These are phyloP conservation scores for Darksidea phi DNA, from an alignment of 495 filamentous ascomycete species.

Conservation along the genomic window DNA sequence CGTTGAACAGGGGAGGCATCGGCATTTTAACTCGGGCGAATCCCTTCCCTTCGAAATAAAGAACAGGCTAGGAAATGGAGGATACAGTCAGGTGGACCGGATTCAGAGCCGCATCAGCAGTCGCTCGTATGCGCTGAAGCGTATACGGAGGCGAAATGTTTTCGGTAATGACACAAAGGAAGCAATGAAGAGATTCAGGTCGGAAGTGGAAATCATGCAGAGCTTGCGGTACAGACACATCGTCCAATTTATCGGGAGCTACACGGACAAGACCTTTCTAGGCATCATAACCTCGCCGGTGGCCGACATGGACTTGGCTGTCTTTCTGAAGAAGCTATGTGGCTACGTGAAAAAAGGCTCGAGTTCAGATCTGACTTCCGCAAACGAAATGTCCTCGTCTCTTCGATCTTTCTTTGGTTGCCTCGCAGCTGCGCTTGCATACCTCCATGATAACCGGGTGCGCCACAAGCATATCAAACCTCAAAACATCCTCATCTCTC, in stretches of 20 bases:
- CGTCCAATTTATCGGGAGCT: not conserved
- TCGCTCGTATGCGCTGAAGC: slow-evolving; percentile 3
- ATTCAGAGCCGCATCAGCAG: not conserved
- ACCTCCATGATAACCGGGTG: not conserved
- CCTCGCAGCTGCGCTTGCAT: not conserved
- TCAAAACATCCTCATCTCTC: not conserved
- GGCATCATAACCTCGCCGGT: not conserved
- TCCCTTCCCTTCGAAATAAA: slow-evolving; percentile 1
- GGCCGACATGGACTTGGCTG: not conserved
- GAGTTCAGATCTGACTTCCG: not conserved
- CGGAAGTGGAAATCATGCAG: not conserved
- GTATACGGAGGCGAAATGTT: not conserved
- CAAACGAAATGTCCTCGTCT: not conserved
- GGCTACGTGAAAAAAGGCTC: not conserved
- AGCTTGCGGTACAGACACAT: not conserved
- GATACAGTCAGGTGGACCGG: slow-evolving; percentile 1
- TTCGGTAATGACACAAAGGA: slow-evolving; percentile 3
- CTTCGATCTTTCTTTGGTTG: not conserved
- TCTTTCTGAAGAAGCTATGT: not conserved
- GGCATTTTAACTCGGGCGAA: not conserved
- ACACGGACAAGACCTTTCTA: not conserved
- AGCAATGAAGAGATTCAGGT: not conserved
- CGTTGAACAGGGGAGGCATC: slow-evolving; percentile 1
- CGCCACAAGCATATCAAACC: not conserved
- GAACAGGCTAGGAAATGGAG: not conserved